Base-by-base conservation (phyloP, 352 stramenopile species). In the Phytophthora sansomeana region DNA sequence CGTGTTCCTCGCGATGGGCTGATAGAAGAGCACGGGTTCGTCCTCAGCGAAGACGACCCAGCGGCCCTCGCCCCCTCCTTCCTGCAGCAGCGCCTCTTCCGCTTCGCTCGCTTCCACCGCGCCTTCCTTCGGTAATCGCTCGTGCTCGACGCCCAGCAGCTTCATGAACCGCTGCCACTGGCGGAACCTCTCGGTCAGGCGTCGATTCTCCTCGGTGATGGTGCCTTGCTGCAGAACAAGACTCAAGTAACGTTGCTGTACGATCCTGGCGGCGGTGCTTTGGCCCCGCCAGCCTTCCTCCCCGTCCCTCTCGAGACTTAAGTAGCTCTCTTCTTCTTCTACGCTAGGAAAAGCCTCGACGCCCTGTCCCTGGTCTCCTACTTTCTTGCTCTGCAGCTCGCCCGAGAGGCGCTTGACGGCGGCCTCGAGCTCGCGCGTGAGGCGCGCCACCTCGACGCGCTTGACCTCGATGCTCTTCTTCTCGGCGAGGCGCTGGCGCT, bases 391-490 rank as follows among this genome's bases (percentile, higher is more conserved):
- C 41, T 63, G 6, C 5, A 72, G 9, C 13, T 72, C 33, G 0
- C n/a, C 43, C 9, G 48, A 66, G 9, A 77, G 43, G 14, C 17
- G 30, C 17, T 61, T 30, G 10, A 75, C 72, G 4, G 52, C 63
- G 19, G 39, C 55, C 28, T 75, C 56, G n/a, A 80, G 43, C 56
- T 72, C 59, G 13, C 51, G 39, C 13, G 70, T 68, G 33, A 80
- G 69, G 10, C 59, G 24, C 49, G 75, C 42, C 29, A 76, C 71
- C 61, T 80, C 69, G 11, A 70, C 51, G 10, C 74, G 74, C 56
- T 81, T 81, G 21, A 75, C 50, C 41, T 78, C 66, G 32, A 77
- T 68, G 44, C 66, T 75, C 6, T 71, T 61, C 61, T 78, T 78
- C 35, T 78, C 66, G 1, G 70, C 66, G 43, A 81, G 58, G 7